Evolutionary conservation across 371 early-diverging fungal genomes (phyloP), one percentile per base, ranked within the genome.

Genomic region (Quaeritorhiza haematococci): DNA sequence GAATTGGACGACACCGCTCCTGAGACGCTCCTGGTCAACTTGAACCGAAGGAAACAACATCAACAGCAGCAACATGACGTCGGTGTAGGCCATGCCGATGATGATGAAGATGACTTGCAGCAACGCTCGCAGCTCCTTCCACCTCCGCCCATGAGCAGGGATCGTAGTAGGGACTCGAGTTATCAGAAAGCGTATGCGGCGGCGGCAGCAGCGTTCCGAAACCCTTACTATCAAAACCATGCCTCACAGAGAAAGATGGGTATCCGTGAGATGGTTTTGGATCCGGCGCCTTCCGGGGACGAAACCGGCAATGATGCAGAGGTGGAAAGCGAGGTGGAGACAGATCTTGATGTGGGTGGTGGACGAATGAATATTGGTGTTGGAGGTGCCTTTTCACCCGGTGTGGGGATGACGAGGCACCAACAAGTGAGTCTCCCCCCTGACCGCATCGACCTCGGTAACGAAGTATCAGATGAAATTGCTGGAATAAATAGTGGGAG

Each of bases 11-110:
- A 76, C 27, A 85, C 83, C 8, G 84, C 79, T 7, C 80, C 87
- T 3, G 90, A 92, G 52, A 79, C 80, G 13, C 68, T 84, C 23
- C 64, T 89, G 5, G 90, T 89, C 23, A 79, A 71, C 35, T 51
- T 84, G 55, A 91, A 89, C 67, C 57, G 55, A 62, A 44, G 53
- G 27, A 44, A 47, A 54, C 51, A 52, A 59, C 33, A 6, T 33
- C 33, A 42, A 34, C 13, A 13, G 33, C 5, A 45, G 49, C n/a
- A 29, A 50, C n/a, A 17, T 29, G 21, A 53, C 46, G 46, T 45
- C n/a, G 1, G 17, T 17, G 49, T n/a, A 42, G 59, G n/a, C n/a
- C n/a, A n/a, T n/a, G n/a, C n/a, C n/a, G n/a, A n/a, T n/a, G n/a
- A n/a, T n/a, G n/a, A n/a, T n/a, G n/a, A n/a, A n/a, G n/a, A n/a